These are phyloP conservation scores for Dimargaris xerosporica DNA, from an alignment of 192 early-diverging fungal species.

Conservation along the genomic window DNA sequence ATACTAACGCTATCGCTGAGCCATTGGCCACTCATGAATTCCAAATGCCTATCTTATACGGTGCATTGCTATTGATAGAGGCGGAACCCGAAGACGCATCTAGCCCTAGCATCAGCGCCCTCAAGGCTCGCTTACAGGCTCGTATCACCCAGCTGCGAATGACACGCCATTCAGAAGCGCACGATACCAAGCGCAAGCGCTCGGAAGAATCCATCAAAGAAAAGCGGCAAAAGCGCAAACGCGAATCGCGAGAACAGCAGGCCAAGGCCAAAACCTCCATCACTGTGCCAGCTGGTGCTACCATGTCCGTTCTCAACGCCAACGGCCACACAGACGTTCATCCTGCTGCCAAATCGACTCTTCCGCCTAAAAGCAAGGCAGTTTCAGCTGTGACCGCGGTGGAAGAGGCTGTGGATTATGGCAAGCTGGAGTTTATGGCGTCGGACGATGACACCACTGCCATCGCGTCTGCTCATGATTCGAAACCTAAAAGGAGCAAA, in stretches of 20 bases:
- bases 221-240: neutral
- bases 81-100: neutral
- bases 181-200: neutral
- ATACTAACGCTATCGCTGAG: neutral
- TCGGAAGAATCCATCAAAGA: neutral
- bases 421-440: neutral
- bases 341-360: neutral
- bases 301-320: neutral
- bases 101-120: neutral
- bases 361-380: neutral
- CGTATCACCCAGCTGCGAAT: neutral
- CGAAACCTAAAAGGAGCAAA: conserved; percentile 25
- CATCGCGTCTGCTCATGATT: neutral
- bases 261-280: neutral
- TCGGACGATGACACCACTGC: neutral
- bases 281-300: neutral
- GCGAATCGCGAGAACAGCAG: neutral
- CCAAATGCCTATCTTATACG: no score
- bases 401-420: neutral
- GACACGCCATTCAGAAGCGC: neutral
- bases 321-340: neutral
- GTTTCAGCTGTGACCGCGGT: neutral
- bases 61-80: neutral
- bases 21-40: neutral
- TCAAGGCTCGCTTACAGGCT: neutral